Evolutionary conservation across 768 basidiomycete species (phyloP).

Genomic region (Guyanaporus albipodus): DNA sequence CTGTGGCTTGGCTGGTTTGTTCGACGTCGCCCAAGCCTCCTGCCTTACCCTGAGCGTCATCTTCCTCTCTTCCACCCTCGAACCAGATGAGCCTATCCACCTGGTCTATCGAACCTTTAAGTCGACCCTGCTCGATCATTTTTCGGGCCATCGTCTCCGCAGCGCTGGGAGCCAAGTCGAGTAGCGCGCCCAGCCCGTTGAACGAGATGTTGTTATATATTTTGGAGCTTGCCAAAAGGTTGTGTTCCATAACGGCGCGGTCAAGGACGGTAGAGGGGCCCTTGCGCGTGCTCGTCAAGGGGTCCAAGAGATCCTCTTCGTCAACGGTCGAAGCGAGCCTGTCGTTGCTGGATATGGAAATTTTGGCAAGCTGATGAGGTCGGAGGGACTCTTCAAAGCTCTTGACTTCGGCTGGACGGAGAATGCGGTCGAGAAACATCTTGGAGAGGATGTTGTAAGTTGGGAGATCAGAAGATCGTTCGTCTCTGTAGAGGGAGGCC

Average conservation of each 20-base stretch:
- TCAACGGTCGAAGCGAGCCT: slow-evolving; percentile 65
- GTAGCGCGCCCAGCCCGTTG: slow-evolving; percentile 82
- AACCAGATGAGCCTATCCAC: slow-evolving; percentile 94
- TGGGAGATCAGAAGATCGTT: slow-evolving; percentile 74
- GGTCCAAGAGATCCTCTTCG: slow-evolving; percentile 51
- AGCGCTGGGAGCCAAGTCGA: slow-evolving; percentile 86
- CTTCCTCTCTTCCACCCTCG: slow-evolving; percentile 80
- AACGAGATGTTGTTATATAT: slow-evolving; percentile 99
- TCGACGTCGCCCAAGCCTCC: slow-evolving; percentile 88
- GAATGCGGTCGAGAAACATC: slow-evolving; percentile 98
- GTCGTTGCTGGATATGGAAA: slow-evolving; percentile 81
- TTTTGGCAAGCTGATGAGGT: slow-evolving; percentile 92
- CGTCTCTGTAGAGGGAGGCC: slow-evolving; percentile 91
- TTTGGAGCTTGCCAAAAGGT: slow-evolving; percentile 92
- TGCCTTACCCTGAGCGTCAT: slow-evolving; percentile 90
- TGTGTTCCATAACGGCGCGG: slow-evolving; percentile 98
- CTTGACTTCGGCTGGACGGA: slow-evolving; percentile 84
- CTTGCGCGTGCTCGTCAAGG: slow-evolving; percentile 68
- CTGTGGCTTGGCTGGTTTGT: slow-evolving; percentile 83
- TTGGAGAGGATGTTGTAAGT: slow-evolving; percentile 91
- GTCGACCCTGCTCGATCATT: slow-evolving; percentile 97
- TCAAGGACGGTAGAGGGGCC: slow-evolving; percentile 96
- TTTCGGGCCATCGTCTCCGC: slow-evolving; percentile 97
- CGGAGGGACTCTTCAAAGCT: slow-evolving; percentile 85
- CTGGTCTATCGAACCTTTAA: slow-evolving; percentile 93